Evolutionary conservation across 2,329 filamentous ascomycete species (phyloP).

Genomic region (Taxawa tesnikishii): DNA sequence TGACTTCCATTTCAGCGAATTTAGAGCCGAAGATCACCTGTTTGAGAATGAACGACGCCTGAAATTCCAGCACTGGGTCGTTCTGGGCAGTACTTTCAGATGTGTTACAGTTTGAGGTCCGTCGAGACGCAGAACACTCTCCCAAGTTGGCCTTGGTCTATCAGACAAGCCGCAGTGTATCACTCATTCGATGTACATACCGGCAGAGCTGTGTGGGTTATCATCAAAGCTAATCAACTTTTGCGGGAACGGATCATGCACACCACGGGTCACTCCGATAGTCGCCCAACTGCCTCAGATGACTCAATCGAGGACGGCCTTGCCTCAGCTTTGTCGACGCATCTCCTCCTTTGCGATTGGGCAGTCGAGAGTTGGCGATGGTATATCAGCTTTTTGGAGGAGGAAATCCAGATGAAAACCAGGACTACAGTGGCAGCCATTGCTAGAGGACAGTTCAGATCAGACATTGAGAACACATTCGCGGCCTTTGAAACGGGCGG

Average conservation of each 20-base stretch:
- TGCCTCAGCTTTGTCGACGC: slow-evolving; percentile 16
- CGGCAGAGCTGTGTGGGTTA: slow-evolving; percentile 22
- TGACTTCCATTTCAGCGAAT: slow-evolving; percentile 26
- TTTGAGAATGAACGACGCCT: slow-evolving; percentile 3
- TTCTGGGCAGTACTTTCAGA: slow-evolving; percentile 22
- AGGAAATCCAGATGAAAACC: slow-evolving; percentile 14
- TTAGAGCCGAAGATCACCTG: slow-evolving; percentile 18
- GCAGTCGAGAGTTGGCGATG: slow-evolving; percentile 29
- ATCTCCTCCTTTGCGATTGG: slow-evolving; percentile 25
- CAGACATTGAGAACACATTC: neutral
- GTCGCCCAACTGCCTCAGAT: slow-evolving; percentile 4
- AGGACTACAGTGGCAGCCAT: slow-evolving; percentile 5
- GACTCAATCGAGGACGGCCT: slow-evolving; percentile 8
- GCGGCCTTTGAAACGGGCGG: neutral
- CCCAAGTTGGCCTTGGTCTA: slow-evolving; percentile 19
- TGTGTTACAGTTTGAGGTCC: slow-evolving; percentile 29
- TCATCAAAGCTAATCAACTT: slow-evolving; percentile 23
- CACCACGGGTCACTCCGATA: slow-evolving; percentile 4
- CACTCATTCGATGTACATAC: slow-evolving; percentile 26
- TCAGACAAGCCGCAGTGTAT: slow-evolving; percentile 24
- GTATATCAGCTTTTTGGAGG: slow-evolving; percentile 27
- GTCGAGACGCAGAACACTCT: slow-evolving; percentile 15
- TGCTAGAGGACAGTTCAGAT: neutral
- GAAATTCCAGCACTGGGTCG: slow-evolving; percentile 18
- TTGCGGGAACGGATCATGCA: slow-evolving; percentile 19